These are phyloP conservation scores for Calonectria pteridis DNA, from an alignment of 2,329 filamentous ascomycete species.

Conservation along the genomic window DNA sequence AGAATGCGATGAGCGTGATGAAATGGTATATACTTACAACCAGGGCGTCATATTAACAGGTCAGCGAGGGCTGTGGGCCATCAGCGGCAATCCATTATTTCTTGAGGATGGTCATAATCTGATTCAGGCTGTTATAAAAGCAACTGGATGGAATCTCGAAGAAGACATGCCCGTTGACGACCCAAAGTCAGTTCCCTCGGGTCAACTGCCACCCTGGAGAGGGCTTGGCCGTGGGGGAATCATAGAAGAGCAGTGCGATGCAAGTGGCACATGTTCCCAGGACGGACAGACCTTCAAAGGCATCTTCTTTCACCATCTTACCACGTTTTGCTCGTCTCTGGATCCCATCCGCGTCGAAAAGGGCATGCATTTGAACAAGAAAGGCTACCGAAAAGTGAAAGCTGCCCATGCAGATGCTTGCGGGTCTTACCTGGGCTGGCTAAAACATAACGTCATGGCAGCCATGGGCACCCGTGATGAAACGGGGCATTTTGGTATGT, in stretches of 20 bases:
- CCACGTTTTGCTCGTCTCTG: conserved; percentile 80
- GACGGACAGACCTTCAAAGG: conserved; percentile 93
- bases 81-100: conserved; percentile 78
- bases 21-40: conserved; percentile 96
- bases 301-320: conserved; percentile 92
- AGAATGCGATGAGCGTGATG: conserved; percentile 83
- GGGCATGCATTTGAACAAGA: conserved; percentile 44
- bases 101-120: conserved; percentile 85
- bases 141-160: conserved; percentile 80
- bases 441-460: conserved; percentile 81
- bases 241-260: conserved; percentile 87
- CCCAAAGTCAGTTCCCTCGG: conserved; percentile 46
- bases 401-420: conserved; percentile 72
- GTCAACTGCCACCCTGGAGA: conserved; percentile 69
- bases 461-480: conserved; percentile 77
- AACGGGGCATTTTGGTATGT: conserved; percentile 82
- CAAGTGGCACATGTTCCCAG: conserved; percentile 80
- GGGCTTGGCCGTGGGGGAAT: conserved; percentile 85
- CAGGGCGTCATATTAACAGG: conserved; percentile 91
- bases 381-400: conserved; percentile 41
- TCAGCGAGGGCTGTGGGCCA: conserved; percentile 82
- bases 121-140: conserved; percentile 78
- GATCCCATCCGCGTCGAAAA: conserved; percentile 50
- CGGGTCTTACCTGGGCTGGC: conserved; percentile 76
- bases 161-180: conserved; percentile 57